Conservation (phyloP, 495 filamentous ascomycete species). For the Acidiella bohemica region DNA sequence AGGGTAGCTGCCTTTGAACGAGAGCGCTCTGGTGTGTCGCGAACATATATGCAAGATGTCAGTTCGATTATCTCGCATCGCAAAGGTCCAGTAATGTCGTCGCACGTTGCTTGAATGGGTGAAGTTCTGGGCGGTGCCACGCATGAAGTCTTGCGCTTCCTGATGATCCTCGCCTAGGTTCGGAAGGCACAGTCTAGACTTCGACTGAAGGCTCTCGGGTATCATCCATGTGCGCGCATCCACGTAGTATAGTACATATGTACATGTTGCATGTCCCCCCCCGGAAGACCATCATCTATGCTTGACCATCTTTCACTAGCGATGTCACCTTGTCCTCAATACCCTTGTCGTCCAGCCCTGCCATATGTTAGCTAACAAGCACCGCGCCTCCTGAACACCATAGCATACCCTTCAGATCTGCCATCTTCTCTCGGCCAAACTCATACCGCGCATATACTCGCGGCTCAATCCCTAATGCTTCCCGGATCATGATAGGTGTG, state of each 20-base stretch:
- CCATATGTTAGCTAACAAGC: background rate
- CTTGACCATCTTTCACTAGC: constrained; percentile 51
- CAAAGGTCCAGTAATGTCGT: too few species aligned
- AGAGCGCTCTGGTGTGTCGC: too few species aligned
- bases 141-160: too few species aligned
- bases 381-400: background rate
- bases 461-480: constrained; percentile 68
- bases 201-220: too few species aligned
- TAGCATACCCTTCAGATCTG: constrained; percentile 59
- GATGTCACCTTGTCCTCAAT: constrained; percentile 79
- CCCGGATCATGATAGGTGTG: constrained; percentile 86
- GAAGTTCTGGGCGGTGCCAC: too few species aligned
- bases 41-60: too few species aligned
- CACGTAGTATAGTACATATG: constrained; percentile 15
- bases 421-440: constrained; percentile 76
- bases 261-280: background rate
- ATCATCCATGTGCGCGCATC: too few species aligned
- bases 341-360: constrained; percentile 78
- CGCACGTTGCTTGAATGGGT: too few species aligned
- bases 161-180: too few species aligned
- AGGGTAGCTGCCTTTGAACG: too few species aligned
- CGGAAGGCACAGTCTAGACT: too few species aligned
- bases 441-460: constrained; percentile 87
- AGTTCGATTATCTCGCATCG: too few species aligned
- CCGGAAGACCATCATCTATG: background rate